These are phyloP conservation scores for Lactifluus subvellereus DNA, from an alignment of 768 basidiomycete genomes.

Conservation along the genomic window DNA sequence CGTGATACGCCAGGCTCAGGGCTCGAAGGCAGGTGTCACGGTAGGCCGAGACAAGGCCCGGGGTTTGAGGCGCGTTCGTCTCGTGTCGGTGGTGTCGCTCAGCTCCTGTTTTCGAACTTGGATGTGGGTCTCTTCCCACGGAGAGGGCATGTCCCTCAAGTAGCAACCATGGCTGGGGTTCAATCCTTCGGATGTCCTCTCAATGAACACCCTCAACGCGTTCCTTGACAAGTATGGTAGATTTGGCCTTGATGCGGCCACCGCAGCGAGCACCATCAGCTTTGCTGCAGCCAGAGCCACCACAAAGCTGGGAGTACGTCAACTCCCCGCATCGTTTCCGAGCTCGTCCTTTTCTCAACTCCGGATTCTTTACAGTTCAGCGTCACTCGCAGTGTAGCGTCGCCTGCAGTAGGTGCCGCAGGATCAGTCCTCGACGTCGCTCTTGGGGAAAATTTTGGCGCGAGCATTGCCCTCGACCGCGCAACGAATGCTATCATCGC, in stretches of 20 bases:
- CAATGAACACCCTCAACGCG: constrained; percentile 28
- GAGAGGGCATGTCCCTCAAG: background rate
- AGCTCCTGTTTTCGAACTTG: background rate
- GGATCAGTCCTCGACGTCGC: constrained; percentile 59
- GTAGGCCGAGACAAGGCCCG: too few species aligned
- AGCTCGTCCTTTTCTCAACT: constrained; percentile 6
- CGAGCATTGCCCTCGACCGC: constrained; percentile 50
- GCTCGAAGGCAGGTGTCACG: background rate
- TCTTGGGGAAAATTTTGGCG: constrained; percentile 55
- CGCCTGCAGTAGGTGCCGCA: constrained; percentile 51
- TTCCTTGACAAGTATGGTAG: constrained; percentile 43
- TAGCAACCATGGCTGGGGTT: background rate
- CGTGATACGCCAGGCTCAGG: background rate
- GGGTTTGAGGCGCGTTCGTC: background rate
- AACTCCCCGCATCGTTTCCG: background rate
- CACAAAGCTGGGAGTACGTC: constrained; percentile 63
- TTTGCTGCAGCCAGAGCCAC: constrained; percentile 63
- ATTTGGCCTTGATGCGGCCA: constrained; percentile 62
- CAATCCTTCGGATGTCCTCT: background rate
- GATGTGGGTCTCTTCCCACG: constrained; percentile 16
- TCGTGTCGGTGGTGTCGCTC: background rate
- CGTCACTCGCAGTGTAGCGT: constrained; percentile 55
- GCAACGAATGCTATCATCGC: constrained; percentile 58
- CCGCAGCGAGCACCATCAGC: constrained; percentile 53
- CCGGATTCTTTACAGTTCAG: constrained; percentile 48